These are phyloP conservation scores for Sporisorium reilianum DNA, from an alignment of 1,284 basidiomycete species.

Conservation along the genomic window DNA sequence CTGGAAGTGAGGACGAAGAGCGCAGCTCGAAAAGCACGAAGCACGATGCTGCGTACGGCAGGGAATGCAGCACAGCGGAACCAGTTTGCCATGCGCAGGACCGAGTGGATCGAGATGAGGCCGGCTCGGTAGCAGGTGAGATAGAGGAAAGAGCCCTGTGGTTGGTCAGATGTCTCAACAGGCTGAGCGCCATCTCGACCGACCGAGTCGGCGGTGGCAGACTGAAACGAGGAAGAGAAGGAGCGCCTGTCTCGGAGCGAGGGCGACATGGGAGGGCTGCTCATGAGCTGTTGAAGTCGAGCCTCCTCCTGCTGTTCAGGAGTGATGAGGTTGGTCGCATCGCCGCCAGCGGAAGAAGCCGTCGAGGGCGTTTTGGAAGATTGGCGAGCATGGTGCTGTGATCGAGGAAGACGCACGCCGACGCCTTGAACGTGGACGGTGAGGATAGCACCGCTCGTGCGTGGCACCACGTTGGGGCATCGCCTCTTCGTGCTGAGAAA, in stretches of 20 bases:
- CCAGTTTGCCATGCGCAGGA: slow-evolving; percentile 25
- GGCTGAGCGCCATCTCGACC: neutral
- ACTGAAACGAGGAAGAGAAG: neutral
- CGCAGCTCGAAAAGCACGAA: slow-evolving; percentile 43
- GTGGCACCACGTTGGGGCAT: slow-evolving; percentile 22
- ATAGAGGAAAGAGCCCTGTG: slow-evolving; percentile 11
- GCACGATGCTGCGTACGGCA: slow-evolving; percentile 9
- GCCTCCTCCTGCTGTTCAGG: slow-evolving; percentile 39
- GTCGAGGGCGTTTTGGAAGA: neutral
- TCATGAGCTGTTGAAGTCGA: slow-evolving; percentile 43
- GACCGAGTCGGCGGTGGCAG: neutral
- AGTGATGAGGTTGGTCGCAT: slow-evolving; percentile 3
- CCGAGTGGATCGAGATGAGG: slow-evolving; percentile 34
- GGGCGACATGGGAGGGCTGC: slow-evolving; percentile 42
- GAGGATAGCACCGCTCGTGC: slow-evolving; percentile 34
- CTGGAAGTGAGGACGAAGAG: slow-evolving; percentile 54
- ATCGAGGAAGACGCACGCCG: slow-evolving; percentile 49
- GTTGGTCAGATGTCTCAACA: neutral
- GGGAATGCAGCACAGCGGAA: slow-evolving; percentile 22
- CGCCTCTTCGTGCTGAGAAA: slow-evolving; percentile 22
- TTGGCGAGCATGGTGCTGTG: slow-evolving; percentile 5
- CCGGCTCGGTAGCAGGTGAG: slow-evolving; percentile 35
- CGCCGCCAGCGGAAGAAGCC: neutral
- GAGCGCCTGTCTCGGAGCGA: slow-evolving; percentile 2
- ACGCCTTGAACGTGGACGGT: slow-evolving; percentile 60